Conservation (phyloP, 441 rosid species). For the Adansonia grandidieri region DNA sequence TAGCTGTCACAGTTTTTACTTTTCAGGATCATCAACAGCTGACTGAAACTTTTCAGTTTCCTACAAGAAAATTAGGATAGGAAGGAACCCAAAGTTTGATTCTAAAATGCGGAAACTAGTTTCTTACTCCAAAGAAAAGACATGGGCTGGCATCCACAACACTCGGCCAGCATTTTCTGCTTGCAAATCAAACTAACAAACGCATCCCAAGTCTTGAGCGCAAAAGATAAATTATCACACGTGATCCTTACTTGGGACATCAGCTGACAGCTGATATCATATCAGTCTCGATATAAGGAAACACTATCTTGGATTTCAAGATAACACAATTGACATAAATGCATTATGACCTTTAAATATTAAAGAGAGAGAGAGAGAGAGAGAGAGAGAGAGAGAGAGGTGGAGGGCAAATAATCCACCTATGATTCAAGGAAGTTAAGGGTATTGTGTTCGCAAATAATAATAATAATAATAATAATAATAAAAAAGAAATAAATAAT, state of each 20-base stretch:
- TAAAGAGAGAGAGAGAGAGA: too few species aligned
- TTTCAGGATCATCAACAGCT: neutral
- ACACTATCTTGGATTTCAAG: neutral
- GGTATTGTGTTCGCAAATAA: neutral
- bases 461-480: neutral
- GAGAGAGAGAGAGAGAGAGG: too few species aligned
- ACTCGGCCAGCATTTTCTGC: neutral
- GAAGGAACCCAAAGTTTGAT: neutral
- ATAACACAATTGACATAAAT: neutral
- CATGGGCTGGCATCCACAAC: neutral
- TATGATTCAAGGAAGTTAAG: neutral
- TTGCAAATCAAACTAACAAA: neutral
- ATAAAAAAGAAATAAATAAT: conserved; percentile 11
- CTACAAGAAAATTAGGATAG: neutral
- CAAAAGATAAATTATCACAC: neutral
- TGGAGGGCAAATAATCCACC: too few species aligned
- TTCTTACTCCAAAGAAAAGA: neutral
- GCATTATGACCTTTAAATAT: neutral
- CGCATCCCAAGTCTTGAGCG: neutral
- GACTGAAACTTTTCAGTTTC: neutral
- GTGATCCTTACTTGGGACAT: neutral
- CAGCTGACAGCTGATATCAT: neutral
- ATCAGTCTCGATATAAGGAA: neutral
- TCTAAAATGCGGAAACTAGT: neutral
- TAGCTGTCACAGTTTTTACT: neutral